phyloP scores from a whole-genome alignment of 2,329 filamentous ascomycete genomes.

The Ophiostoma ulmi region DNA sequence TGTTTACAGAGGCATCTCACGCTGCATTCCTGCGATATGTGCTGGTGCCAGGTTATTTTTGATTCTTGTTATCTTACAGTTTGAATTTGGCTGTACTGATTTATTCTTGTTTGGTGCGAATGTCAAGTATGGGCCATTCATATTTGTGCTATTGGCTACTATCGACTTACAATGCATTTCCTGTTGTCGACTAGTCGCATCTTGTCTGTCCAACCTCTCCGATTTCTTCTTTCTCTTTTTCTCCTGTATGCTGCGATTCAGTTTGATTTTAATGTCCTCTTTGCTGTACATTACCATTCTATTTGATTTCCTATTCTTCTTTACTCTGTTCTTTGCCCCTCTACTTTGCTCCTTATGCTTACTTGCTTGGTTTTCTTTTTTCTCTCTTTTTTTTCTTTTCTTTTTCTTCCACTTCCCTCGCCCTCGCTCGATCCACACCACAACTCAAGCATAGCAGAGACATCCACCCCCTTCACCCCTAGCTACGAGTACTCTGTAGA shows the following conservation, averaged over 20 bases:
- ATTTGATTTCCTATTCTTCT: background rate
- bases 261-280: background rate
- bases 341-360: background rate
- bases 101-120: background rate
- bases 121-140: background rate
- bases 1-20: constrained; percentile 1
- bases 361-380: background rate
- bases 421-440: constrained; percentile 13
- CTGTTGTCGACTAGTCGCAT: background rate
- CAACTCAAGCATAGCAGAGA: constrained; percentile 4
- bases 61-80: background rate
- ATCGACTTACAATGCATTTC: constrained; percentile 1
- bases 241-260: background rate
- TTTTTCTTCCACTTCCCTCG: constrained; percentile 9
- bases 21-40: constrained; percentile 1
- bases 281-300: background rate
- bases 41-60: background rate
- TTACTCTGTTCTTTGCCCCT: background rate
- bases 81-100: background rate
- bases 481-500: background rate
- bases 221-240: background rate
- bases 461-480: constrained; percentile 19
- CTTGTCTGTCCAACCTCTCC: background rate
- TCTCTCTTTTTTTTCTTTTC: background rate
- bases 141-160: background rate